Evolutionary conservation across 129 eudicot species (phyloP).

Genomic region (Pulicaria dysenterica): DNA sequence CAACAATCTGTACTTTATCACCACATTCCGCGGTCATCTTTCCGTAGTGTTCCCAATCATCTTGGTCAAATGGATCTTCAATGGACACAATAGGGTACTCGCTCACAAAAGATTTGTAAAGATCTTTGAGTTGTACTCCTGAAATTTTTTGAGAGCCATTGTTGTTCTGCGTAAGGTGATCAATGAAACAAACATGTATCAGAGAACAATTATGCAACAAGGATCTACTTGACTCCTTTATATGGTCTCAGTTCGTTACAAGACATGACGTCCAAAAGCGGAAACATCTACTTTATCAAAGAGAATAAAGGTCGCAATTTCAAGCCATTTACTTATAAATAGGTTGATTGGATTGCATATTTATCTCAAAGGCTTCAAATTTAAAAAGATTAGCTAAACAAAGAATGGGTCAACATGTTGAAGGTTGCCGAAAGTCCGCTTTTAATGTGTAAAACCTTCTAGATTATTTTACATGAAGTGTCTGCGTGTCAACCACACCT

Average conservation of each 20-base stretch:
- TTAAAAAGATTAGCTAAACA: too few species aligned
- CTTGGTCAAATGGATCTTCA: slow-evolving; percentile 98
- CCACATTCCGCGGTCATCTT: slow-evolving; percentile 78
- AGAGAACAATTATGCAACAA: background rate
- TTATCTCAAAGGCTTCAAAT: too few species aligned
- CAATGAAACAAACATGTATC: background rate
- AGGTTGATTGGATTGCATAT: too few species aligned
- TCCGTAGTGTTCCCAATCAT: slow-evolving; percentile 93
- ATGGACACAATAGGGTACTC: slow-evolving; percentile 97
- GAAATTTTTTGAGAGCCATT: slow-evolving; percentile 80
- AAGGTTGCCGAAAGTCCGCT: too few species aligned
- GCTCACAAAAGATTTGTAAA: slow-evolving; percentile 75
- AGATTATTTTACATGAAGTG: too few species aligned
- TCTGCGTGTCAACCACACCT: too few species aligned
- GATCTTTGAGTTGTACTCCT: slow-evolving; percentile 91
- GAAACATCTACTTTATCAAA: background rate
- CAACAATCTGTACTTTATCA: slow-evolving; percentile 91
- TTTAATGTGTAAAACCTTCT: too few species aligned
- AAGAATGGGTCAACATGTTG: too few species aligned
- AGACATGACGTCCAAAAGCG: background rate
- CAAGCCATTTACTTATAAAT: too few species aligned
- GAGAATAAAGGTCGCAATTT: background rate
- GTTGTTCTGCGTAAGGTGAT: slow-evolving; percentile 58
- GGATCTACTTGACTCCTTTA: too few species aligned
- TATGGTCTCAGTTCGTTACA: too few species aligned